A percentile compares a stretch with the other conserved stretches of the same genome.
These are phyloP conservation scores for Juncus inflexus DNA, from an alignment of 176 grass and related monocot genomes.

Conservation along the genomic window DNA sequence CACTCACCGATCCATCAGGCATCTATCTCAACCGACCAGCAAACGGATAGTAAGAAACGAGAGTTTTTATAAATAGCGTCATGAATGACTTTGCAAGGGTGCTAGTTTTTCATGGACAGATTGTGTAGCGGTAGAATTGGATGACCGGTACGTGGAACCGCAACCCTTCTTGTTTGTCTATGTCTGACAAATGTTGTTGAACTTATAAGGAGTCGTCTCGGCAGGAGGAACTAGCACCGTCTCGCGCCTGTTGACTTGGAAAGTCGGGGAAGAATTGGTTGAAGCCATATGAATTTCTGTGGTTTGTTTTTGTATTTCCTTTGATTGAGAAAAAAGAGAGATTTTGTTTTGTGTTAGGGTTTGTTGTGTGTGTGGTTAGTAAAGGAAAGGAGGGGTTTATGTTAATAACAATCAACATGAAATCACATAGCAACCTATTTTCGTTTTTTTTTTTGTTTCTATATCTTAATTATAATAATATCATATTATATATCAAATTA, in stretches of 20 bases:
- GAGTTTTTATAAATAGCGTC: constrained; percentile 37
- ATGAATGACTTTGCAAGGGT: constrained; percentile 55
- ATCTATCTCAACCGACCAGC: constrained; percentile 66
- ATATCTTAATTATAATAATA: too few species aligned
- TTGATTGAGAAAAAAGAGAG: too few species aligned
- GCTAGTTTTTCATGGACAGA: constrained; percentile 20
- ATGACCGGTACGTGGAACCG: constrained; percentile 68
- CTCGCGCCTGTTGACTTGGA: constrained; percentile 38
- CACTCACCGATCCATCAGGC: constrained; percentile 49
- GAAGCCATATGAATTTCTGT: too few species aligned
- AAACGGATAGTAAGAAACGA: constrained; percentile 41
- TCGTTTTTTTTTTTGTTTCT: too few species aligned
- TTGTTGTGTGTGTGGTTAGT: too few species aligned
- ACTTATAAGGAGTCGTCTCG: not conserved
- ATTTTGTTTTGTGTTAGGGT: too few species aligned
- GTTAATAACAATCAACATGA: too few species aligned
- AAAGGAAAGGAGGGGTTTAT: too few species aligned
- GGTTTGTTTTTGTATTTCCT: too few species aligned
- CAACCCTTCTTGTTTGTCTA: constrained; percentile 71
- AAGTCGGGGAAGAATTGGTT: constrained; percentile 28
- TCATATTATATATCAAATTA: too few species aligned
- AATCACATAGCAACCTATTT: too few species aligned
- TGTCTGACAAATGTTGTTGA: too few species aligned
- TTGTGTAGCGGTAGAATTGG: constrained; percentile 32
- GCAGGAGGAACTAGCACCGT: constrained; percentile 58